Percentiles rank a stretch among this genome's conserved stretches.
Evolutionary conservation across 768 basidiomycete species (phyloP).

Genomic region (Hygrophorus russula): DNA sequence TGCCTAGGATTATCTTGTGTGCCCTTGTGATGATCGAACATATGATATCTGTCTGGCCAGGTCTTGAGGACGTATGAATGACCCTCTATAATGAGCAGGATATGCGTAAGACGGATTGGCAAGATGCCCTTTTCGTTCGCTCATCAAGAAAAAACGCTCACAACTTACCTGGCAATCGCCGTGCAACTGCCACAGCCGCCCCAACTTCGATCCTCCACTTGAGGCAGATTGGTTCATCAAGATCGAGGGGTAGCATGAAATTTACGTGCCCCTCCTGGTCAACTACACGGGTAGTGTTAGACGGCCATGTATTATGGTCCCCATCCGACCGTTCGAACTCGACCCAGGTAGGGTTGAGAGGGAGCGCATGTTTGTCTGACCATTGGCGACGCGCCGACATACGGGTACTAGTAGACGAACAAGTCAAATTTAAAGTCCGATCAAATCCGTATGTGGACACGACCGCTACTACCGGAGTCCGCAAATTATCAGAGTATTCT

Average conservation of each 20-base stretch:
- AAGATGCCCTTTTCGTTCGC: background rate
- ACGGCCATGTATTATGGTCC: conserved; percentile 39
- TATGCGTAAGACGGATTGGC: background rate
- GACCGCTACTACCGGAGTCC: no score
- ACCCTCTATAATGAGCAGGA: conserved; percentile 24
- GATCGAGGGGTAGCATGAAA: conserved; percentile 45
- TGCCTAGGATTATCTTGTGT: conserved; percentile 40
- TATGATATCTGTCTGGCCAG: conserved; percentile 58
- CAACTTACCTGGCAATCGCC: conserved; percentile 40
- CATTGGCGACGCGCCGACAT: conserved; percentile 8
- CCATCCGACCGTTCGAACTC: conserved; percentile 60
- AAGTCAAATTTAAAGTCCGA: no score
- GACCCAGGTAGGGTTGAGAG: conserved; percentile 41
- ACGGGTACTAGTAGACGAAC: no score
- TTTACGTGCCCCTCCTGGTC: conserved; percentile 60
- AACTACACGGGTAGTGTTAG: conserved; percentile 38
- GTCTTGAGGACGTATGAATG: conserved; percentile 45
- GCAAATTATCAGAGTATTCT: background rate
- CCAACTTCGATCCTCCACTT: conserved; percentile 46
- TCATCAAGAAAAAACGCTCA: background rate
- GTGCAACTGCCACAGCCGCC: conserved; percentile 26
- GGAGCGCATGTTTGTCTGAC: conserved; percentile 25
- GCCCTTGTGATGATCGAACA: conserved; percentile 73
- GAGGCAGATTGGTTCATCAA: conserved; percentile 38
- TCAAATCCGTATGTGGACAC: no score